A percentile compares a stretch with the other conserved stretches of the same genome.
Evolutionary conservation across 2,329 filamentous ascomycete species (phyloP).

Genomic region (Arthrobotrys iridis): DNA sequence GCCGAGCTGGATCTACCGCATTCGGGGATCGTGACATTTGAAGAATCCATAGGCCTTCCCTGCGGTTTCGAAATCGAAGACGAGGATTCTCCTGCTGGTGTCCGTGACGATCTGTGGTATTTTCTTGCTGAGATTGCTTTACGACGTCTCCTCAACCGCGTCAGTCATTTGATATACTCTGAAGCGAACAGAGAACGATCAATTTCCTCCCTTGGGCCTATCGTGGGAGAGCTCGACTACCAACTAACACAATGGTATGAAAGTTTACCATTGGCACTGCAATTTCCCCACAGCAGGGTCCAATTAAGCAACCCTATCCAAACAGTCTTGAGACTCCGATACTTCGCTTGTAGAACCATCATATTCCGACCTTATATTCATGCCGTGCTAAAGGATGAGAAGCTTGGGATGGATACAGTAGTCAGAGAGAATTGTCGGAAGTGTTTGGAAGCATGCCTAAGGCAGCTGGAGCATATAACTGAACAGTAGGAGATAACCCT

Average conservation of each 20-base stretch:
- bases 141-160: slow-evolving; percentile 77
- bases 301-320: slow-evolving; percentile 78
- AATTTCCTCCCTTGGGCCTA: slow-evolving; percentile 78
- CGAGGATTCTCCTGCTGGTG: slow-evolving; percentile 72
- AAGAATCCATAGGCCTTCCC: slow-evolving; percentile 80
- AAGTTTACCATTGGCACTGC: slow-evolving; percentile 76
- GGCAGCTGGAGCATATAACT: slow-evolving; percentile 80
- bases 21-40: slow-evolving; percentile 82
- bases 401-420: slow-evolving; percentile 74
- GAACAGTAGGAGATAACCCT: slow-evolving; percentile 71
- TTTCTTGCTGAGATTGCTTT: slow-evolving; percentile 85
- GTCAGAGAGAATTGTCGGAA: slow-evolving; percentile 82
- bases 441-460: slow-evolving; percentile 80
- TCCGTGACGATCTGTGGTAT: slow-evolving; percentile 84
- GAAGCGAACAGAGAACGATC: slow-evolving; percentile 65
- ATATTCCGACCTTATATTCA: slow-evolving; percentile 86
- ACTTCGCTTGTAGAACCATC: slow-evolving; percentile 86
- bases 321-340: slow-evolving; percentile 79
- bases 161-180: slow-evolving; percentile 81
- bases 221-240: slow-evolving; percentile 82
- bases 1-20: slow-evolving; percentile 83
- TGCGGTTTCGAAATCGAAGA: slow-evolving; percentile 77
- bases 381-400: slow-evolving; percentile 80
- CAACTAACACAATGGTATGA: slow-evolving; percentile 88
- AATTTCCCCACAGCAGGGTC: slow-evolving; percentile 77